Evolutionary conservation across 2,329 filamentous ascomycete species (phyloP).

Genomic region (Beauveria sp.): DNA sequence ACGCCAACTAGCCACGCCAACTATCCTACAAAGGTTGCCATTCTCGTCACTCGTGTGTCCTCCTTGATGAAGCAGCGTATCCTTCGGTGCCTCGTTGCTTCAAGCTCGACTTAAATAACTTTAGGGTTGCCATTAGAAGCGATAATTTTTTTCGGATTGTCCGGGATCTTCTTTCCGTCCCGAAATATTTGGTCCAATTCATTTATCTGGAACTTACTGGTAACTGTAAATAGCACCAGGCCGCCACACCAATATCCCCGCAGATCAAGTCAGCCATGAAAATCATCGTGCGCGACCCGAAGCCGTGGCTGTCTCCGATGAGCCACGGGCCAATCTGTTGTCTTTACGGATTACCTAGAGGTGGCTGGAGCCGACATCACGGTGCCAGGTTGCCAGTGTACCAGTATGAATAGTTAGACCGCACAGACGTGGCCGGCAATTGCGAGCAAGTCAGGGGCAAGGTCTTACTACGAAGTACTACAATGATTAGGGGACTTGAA

Average conservation of each 20-base stretch:
- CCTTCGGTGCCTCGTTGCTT: background rate
- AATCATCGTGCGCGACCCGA: background rate
- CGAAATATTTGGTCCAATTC: background rate
- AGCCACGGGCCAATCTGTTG: background rate
- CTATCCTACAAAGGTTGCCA: background rate
- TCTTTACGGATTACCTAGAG: background rate
- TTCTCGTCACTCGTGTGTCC: background rate
- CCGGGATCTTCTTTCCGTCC: background rate
- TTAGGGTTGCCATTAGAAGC: too few relatives aligned
- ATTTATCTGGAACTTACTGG: background rate
- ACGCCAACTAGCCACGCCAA: too few relatives aligned
- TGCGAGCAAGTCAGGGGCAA: background rate
- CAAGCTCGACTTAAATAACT: background rate
- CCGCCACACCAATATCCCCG: background rate
- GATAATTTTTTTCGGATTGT: too few relatives aligned
- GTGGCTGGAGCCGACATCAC: background rate
- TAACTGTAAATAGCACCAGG: background rate
- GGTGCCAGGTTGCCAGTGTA: too few relatives aligned
- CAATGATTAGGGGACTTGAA: background rate
- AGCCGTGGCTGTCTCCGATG: background rate
- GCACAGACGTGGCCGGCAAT: background rate
- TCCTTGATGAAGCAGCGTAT: background rate
- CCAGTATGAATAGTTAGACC: too few relatives aligned
- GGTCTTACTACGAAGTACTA: background rate
- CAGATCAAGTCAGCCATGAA: background rate